These are phyloP conservation scores for Lanmaoa pseudosensibilis DNA, from an alignment of 768 basidiomycete species.

Conservation along the genomic window DNA sequence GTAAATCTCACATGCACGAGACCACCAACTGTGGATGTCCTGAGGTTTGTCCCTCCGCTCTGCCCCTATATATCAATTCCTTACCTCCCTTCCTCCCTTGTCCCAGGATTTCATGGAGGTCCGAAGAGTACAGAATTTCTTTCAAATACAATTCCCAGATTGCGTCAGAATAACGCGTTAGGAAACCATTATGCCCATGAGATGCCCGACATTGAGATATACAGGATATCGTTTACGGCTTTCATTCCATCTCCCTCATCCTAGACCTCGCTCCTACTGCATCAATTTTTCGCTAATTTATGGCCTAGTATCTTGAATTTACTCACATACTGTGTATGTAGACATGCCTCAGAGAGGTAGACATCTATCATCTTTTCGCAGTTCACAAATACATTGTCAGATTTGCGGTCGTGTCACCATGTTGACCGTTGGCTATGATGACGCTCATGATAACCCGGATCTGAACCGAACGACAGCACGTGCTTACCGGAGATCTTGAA, in stretches of 20 bases:
- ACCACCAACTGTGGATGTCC: conserved; percentile 37
- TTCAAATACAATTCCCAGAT: conserved; percentile 36
- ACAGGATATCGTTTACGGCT: not conserved
- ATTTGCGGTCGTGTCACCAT: conserved; percentile 19
- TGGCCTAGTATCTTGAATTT: conserved; percentile 6
- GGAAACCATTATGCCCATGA: not conserved
- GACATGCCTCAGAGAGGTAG: conserved; percentile 8
- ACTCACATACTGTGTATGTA: conserved; percentile 18
- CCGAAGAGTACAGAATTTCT: conserved; percentile 37
- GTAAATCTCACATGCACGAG: conserved; percentile 35
- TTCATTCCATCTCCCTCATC: conserved; percentile 1
- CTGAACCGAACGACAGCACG: not conserved
- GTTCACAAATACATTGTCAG: conserved; percentile 2
- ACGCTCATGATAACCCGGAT: not conserved
- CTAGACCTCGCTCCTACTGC: conserved; percentile 15
- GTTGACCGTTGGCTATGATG: conserved; percentile 24
- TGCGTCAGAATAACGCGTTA: conserved; percentile 26
- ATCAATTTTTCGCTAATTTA: conserved; percentile 19
- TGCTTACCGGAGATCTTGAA: conserved; percentile 22
- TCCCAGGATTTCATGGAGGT: conserved; percentile 35
- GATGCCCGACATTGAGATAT: conserved; percentile 1
- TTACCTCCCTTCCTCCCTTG: not conserved
- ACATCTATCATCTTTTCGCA: conserved; percentile 1
- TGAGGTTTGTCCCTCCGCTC: conserved; percentile 18
- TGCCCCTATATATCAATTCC: conserved; percentile 12